Percentiles rank a stretch among this genome's conserved stretches.
These are phyloP conservation scores for Herpetomonas samuelpessoai DNA, from an alignment of 208 protist species.

Conservation along the genomic window DNA sequence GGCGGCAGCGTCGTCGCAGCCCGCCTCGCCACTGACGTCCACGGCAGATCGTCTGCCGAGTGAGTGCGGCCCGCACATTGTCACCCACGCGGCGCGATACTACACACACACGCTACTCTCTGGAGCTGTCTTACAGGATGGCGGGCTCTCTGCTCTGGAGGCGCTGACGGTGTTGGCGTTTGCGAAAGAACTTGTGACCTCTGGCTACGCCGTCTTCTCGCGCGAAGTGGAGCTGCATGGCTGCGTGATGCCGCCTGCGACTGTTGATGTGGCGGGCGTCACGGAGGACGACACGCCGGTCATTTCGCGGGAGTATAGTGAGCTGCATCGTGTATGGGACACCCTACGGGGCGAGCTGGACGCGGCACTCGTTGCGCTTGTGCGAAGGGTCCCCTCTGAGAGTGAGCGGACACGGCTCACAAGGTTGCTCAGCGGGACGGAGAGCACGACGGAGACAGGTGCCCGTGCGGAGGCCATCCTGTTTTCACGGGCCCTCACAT, in stretches of 20 bases:
- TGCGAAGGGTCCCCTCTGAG: too few relatives aligned
- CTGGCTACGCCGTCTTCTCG: neutral
- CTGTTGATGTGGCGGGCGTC: neutral
- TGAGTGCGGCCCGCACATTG: slow-evolving; percentile 26
- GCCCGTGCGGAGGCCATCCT: neutral
- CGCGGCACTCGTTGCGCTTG: too few relatives aligned
- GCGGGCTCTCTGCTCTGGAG: slow-evolving; percentile 9
- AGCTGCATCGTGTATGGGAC: neutral
- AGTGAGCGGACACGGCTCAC: too few relatives aligned
- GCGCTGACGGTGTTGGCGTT: neutral
- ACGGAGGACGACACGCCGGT: neutral
- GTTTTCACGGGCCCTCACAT: neutral
- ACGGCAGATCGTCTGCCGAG: slow-evolving; percentile 7
- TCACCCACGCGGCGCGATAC: slow-evolving; percentile 27
- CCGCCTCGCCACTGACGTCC: neutral
- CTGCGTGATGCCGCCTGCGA: neutral
- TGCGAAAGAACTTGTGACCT: neutral
- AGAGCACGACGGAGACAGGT: too few relatives aligned
- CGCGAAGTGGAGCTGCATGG: neutral
- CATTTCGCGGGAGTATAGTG: neutral
- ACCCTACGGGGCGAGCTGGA: neutral
- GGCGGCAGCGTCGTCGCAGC: too few relatives aligned
- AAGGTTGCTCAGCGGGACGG: too few relatives aligned
- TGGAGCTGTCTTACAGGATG: slow-evolving; percentile 21
- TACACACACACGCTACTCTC: slow-evolving; percentile 24